Conservation (phyloP, 2,329 filamentous ascomycete species). For the Drechslerella stenobrocha region DNA sequence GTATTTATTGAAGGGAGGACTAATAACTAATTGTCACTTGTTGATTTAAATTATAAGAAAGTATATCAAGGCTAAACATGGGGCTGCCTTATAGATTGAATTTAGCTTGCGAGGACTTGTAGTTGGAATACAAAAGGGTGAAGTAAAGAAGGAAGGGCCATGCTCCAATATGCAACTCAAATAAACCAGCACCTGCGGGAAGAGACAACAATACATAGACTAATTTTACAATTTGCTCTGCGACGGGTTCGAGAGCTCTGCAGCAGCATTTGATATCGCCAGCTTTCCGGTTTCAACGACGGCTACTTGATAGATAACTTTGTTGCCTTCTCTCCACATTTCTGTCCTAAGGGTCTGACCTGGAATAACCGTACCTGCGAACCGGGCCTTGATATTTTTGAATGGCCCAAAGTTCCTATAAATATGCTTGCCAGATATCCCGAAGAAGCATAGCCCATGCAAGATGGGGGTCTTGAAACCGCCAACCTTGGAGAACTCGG, state of each 20-base stretch:
- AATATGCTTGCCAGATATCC: constrained; percentile 86
- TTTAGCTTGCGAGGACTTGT: no score
- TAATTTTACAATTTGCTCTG: constrained; percentile 61
- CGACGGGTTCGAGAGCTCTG: constrained; percentile 66
- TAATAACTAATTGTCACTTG: no score
- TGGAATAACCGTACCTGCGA: constrained; percentile 80
- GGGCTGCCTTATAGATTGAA: no score
- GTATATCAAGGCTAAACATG: no score
- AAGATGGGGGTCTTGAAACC: constrained; percentile 94
- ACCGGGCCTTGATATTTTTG: constrained; percentile 90
- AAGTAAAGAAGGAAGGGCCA: no score
- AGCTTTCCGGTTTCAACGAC: constrained; percentile 92
- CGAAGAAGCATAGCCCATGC: constrained; percentile 95
- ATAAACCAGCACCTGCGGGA: no score
- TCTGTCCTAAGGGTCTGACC: constrained; percentile 89
- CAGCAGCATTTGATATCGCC: constrained; percentile 78
- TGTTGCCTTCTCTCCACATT: constrained; percentile 87
- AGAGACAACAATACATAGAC: no score
- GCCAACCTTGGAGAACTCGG: constrained; percentile 87
- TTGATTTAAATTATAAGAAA: no score
- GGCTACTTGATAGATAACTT: constrained; percentile 80
- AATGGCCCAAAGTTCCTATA: constrained; percentile 79
- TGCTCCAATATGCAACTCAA: no score
- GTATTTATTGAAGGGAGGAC: no score
- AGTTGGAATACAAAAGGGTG: no score